Evolutionary conservation across 306 rosid genomes (phyloP), one percentile per base, ranked within the genome.

Genomic region (Malus sieversii): DNA sequence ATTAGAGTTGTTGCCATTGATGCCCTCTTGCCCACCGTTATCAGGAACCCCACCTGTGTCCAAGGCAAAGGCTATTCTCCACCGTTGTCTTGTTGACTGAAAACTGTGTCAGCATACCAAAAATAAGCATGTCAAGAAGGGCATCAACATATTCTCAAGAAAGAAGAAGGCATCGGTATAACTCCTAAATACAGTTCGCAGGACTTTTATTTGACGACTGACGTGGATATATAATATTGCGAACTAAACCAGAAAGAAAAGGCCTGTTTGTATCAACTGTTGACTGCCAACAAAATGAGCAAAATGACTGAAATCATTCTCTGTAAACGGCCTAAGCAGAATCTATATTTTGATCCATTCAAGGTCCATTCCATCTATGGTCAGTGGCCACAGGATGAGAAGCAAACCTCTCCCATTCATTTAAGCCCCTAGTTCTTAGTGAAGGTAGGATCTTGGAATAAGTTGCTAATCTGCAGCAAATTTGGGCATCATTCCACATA

Each of bases 41-140:
- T 83, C 86, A 35, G 97, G 78, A 61, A 88, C 75, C 74, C 92
- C 99, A 45, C 87, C 92, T 12, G 97, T 90, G 90, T 95, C 87
- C 88, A 92, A 82, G 74, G 97, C 92, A 82, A 92, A 89, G 66
- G 85, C 89, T 81, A 90, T 64, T 82, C 84, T 87, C 90, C 88
- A 85, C 40, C 78, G 74, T 67, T 68, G 80, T 75, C 84, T 85
- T 84, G 89, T 84, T 77, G 80, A 75, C 80, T 32, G 81, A 52
- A 86, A 86, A 80, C 98, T 94, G 93, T 71, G 78, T 67, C 75
- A 82, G 66, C 63, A 72, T 22, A 73, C 76, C 29, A 72, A 55
- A 77, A 75, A 83, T 14, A 78, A 72, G 75, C 76, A 66, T 40
- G 77, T 77, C 80, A 38, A 74, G 40, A 69, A 35, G 61, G 68